Percentiles rank a stretch among this genome's conserved stretches.
Evolutionary conservation across 78 protist species (phyloP).

Genomic region (Dictyostelium intermedium): DNA sequence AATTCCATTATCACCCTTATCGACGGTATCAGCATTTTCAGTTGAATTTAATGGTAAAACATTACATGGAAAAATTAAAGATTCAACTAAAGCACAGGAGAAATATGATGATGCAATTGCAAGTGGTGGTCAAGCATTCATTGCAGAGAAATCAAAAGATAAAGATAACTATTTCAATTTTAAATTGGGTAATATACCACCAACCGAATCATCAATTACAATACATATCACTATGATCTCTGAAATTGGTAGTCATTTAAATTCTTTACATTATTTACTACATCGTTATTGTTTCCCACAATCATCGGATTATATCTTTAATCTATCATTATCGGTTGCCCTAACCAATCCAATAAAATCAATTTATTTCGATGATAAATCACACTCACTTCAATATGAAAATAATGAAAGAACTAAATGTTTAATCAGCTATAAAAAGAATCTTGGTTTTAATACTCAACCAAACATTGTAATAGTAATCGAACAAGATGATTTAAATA

Average conservation of each 20-base stretch:
- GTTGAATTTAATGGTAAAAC: slow-evolving; percentile 13
- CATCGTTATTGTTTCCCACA: slow-evolving; percentile 49
- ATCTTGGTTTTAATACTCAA: background rate
- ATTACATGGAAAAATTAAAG: slow-evolving; percentile 12
- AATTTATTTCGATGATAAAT: background rate
- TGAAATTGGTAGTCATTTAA: slow-evolving; percentile 24
- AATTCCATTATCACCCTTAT: slow-evolving; percentile 37
- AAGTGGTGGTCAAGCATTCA: slow-evolving; percentile 44
- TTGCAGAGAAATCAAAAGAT: slow-evolving; percentile 18
- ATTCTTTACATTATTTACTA: slow-evolving; percentile 6
- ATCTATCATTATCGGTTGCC: background rate
- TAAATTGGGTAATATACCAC: slow-evolving; percentile 51
- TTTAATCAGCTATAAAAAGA: background rate
- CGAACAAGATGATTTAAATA: background rate
- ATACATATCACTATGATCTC: slow-evolving; percentile 19
- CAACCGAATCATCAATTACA: background rate
- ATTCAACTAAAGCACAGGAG: background rate
- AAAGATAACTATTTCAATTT: background rate
- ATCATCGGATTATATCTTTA: background rate
- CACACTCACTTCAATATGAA: background rate
- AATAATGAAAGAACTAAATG: background rate
- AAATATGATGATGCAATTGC: slow-evolving; percentile 42
- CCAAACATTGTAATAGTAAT: background rate
- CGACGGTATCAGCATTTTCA: background rate
- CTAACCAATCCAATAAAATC: background rate